Evolutionary conservation across 805 yeast species (phyloP).

Genomic region (Wickerhamomyces rabaulensis): DNA sequence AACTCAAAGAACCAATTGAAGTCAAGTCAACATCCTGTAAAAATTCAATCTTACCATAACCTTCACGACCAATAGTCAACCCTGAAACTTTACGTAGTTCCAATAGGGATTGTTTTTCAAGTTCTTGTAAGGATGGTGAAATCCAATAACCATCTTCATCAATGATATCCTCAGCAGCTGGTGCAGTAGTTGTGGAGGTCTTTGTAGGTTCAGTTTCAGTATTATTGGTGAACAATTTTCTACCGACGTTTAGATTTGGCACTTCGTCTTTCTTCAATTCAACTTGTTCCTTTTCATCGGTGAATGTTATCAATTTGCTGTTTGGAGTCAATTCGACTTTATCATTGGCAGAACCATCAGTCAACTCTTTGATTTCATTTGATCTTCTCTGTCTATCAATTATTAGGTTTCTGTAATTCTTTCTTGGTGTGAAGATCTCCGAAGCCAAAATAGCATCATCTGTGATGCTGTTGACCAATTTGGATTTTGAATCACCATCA

Average conservation of each 20-base stretch:
- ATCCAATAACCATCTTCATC: slow-evolving; percentile 82
- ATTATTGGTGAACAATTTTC: neutral
- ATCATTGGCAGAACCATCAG: neutral
- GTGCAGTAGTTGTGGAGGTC: slow-evolving; percentile 1
- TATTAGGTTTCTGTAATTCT: slow-evolving; percentile 46
- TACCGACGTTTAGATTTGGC: neutral
- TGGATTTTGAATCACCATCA: slow-evolving; percentile 11
- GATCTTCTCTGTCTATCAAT: slow-evolving; percentile 35
- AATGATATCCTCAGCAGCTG: slow-evolving; percentile 8
- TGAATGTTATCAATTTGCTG: slow-evolving; percentile 9
- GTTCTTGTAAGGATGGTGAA: slow-evolving; percentile 65
- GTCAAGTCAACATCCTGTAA: slow-evolving; percentile 80
- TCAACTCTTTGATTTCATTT: neutral
- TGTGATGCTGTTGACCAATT: slow-evolving; percentile 40
- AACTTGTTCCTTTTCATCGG: slow-evolving; percentile 1
- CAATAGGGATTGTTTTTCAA: slow-evolving; percentile 52
- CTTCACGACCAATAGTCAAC: slow-evolving; percentile 71
- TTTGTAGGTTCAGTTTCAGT: neutral
- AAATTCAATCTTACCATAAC: slow-evolving; percentile 72
- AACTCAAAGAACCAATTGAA: slow-evolving; percentile 50
- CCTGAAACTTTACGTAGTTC: slow-evolving; percentile 60
- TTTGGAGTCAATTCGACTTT: slow-evolving; percentile 5
- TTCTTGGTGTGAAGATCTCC: slow-evolving; percentile 65
- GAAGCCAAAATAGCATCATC: slow-evolving; percentile 67
- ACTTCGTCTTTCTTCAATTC: neutral